Evolutionary conservation across 331 rosid genomes (phyloP), one percentile per base, ranked within the genome.

Genomic region (Stylosanthes scabra): DNA sequence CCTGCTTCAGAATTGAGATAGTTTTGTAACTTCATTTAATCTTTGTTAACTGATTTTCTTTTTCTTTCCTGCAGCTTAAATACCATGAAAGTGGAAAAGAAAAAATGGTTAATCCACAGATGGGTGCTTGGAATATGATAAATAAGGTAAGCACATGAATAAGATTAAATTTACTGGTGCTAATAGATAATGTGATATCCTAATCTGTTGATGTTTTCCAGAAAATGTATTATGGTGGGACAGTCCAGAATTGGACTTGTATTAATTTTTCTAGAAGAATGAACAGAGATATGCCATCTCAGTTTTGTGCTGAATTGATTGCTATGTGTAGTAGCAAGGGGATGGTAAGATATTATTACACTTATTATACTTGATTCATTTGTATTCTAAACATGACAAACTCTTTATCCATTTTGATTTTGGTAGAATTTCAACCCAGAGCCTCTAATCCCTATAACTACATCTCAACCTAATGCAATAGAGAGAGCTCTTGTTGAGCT

Each of bases 101-200:
- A 31, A 5, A 78, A 14, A 64, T 1, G 7, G 93, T 84, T 55
- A 80, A 81, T 14, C 99, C 99, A 0, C 11, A 2, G 6, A 84
- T 86, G 87, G 99, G 97, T 7, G 89, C 86, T 3, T 94, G 99
- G 99, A 94, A 94, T 13, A 94, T 91, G 97, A 94, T 88, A 0
- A 56, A 84, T 6, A 90, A 91, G 96, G 99, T 91, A 70, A 74
- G 28, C 2, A 25, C 42, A 6, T 52, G 27, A 9, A 9, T 20
- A 20, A 20, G 25, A 20, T 20, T 20, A 20, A 20, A 20, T 20
- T 20, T 27, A 37, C 16, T 66, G 46, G 50, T 6, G 3, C 61
- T 51, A 1, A 34, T 68, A 42, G 47, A 68, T 9, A 16, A 7
- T 34, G 57, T 44, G 16, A 2, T 58, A 1, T 59, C 42, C 3